Base-by-base conservation (phyloP, 2,329 filamentous ascomycete species). In the Pyrenochaeta sp. region DNA sequence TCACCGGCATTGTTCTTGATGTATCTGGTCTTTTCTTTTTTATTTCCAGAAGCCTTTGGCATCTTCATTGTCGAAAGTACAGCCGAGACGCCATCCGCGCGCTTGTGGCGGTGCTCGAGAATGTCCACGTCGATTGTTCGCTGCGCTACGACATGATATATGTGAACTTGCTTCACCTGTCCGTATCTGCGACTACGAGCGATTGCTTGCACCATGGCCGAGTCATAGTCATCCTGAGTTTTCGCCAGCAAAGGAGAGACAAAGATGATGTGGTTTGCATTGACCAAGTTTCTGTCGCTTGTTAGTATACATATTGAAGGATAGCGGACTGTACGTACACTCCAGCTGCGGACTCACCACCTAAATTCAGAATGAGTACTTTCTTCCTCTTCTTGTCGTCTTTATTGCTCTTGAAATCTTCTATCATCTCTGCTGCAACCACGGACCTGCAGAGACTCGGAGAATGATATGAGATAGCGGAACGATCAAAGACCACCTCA, bases 91-190 rank as follows among this genome's bases (percentile, higher is more conserved):
- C 56, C 66, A n/a, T 68, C 51, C 14, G 21, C 37, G 0, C 75
- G 68, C 12, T 68, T 70, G 50, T 81, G 77, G 1, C 77, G 71
- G 36, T 78, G 77, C 58, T 81, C 77, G 1, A 82, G 56, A 14
- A 81, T 77, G 52, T 81, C 79, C 1, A 81, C 75, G 32, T 82
- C 79, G 33, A 82, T 78, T 1, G 79, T 81, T 70, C 96, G 89
- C 69, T 97, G 89, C 10, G 92, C 95, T 7, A 96, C 88, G 17
- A 98, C 87, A 1, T 94, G 81, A 64, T 87, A 87, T 14, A 88
- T 80, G 47, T 85, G 77, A 1, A 90, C 86, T 1, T 69, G 67
- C 61, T 82, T 84, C 32, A 73, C 71, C 64, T 90, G 87, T 0
- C 85, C 83, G 50, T 82, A 85, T 1, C 87, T 79, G 5, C 81